These are phyloP conservation scores for Mortierella alpina DNA, from an alignment of 192 early-diverging fungal genomes.

Conservation along the genomic window DNA sequence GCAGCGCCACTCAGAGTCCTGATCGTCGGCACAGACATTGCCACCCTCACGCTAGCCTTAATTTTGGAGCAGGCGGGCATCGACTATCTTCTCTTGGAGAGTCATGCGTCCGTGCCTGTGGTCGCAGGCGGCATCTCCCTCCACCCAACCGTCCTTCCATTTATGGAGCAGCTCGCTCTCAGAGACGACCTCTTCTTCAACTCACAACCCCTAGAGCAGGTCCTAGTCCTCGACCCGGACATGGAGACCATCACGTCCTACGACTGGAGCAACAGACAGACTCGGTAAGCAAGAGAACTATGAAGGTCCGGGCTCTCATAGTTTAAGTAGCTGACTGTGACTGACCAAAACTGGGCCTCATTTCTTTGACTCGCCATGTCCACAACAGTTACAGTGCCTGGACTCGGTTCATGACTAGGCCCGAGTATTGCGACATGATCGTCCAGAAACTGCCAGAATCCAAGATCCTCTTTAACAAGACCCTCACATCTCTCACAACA, in stretches of 20 bases:
- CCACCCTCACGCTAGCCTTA: conserved; percentile 46
- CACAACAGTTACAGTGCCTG: conserved; percentile 37
- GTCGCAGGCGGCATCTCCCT: conserved; percentile 37
- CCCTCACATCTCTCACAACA: conserved; percentile 9
- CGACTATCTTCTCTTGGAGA: conserved; percentile 50
- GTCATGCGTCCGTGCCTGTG: conserved; percentile 32
- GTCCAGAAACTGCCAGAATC: conserved; percentile 45
- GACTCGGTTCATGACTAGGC: conserved; percentile 39
- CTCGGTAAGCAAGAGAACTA: conserved; percentile 15
- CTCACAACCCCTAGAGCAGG: conserved; percentile 52
- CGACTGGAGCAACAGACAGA: conserved; percentile 37
- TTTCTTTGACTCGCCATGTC: conserved; percentile 1
- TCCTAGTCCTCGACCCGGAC: conserved; percentile 22
- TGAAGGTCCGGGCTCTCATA: neutral
- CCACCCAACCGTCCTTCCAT: conserved; percentile 39
- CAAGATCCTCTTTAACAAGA: conserved; percentile 34
- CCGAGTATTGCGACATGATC: conserved; percentile 41
- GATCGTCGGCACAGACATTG: conserved; percentile 49
- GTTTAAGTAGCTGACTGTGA: neutral
- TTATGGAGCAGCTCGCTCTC: conserved; percentile 42
- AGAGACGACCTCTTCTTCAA: conserved; percentile 46
- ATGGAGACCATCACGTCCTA: conserved; percentile 25
- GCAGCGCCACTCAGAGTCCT: conserved; percentile 35
- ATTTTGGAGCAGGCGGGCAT: conserved; percentile 50
- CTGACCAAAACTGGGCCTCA: neutral